phyloP scores from a whole-genome alignment of 2,329 filamentous ascomycete genomes.

The Neoscytalidium dimidiatum region DNA sequence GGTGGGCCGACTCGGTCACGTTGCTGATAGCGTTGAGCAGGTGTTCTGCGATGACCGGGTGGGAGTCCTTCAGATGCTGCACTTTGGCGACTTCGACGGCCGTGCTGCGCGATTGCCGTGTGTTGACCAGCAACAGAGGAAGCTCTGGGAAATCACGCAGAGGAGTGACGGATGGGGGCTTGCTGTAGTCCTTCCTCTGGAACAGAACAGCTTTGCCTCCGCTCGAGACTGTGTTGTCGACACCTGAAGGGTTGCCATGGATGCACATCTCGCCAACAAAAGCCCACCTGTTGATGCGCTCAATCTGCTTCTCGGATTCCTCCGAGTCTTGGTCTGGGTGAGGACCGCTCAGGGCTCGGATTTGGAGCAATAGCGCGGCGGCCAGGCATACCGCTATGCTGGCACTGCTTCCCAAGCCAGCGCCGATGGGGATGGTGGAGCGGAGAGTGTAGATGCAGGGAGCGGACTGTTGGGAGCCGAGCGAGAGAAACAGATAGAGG shows the following conservation, averaged over 20 bases:
- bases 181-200: conserved; percentile 74
- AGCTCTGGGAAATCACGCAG: conserved; percentile 90
- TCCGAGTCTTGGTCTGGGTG: conserved; percentile 87
- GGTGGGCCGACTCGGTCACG: conserved; percentile 62
- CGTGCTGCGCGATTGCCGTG: conserved; percentile 83
- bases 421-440: conserved; percentile 90
- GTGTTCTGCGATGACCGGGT: conserved; percentile 75
- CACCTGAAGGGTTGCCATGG: conserved; percentile 92
- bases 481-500: conserved; percentile 87
- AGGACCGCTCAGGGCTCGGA: conserved; percentile 83
- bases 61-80: conserved; percentile 65
- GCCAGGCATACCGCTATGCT: conserved; percentile 89
- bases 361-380: conserved; percentile 80
- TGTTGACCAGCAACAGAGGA: conserved; percentile 87
- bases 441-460: conserved; percentile 87
- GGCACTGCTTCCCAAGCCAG: conserved; percentile 90
- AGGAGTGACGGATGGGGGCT: conserved; percentile 74
- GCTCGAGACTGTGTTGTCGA: conserved; percentile 94
- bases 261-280: conserved; percentile 98
- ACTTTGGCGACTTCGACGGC: conserved; percentile 86
- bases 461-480: conserved; percentile 76
- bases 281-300: conserved; percentile 96
- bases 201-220: conserved; percentile 95
- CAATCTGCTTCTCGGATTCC: conserved; percentile 86
- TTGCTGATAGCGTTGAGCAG: conserved; percentile 86